Evolutionary conservation across 179 eudicot species (phyloP).

Genomic region (Spinacia oleracea): DNA sequence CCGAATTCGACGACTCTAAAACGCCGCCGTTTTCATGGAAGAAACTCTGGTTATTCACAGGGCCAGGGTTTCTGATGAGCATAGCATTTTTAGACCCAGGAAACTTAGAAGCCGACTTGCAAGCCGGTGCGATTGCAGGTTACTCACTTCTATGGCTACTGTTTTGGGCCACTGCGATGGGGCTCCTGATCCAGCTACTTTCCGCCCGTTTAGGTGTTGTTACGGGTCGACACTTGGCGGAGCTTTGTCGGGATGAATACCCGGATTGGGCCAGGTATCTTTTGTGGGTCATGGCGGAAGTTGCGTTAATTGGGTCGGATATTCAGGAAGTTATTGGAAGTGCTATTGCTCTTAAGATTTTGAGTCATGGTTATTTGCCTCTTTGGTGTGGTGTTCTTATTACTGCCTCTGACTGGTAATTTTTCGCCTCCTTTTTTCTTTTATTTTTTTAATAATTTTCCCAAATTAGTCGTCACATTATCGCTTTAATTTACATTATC

Average conservation of each 20-base stretch:
- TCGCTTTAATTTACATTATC: no score
- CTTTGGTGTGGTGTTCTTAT: constrained; percentile 95
- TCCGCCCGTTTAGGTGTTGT: constrained; percentile 78
- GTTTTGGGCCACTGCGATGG: constrained; percentile 90
- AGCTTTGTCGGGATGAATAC: constrained; percentile 78
- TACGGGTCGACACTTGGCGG: constrained; percentile 61
- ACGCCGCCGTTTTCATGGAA: constrained; percentile 78
- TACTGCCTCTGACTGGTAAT: constrained; percentile 87
- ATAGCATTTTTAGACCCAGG: constrained; percentile 92
- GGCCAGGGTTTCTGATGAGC: constrained; percentile 91
- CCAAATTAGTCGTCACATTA: not conserved
- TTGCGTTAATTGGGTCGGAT: constrained; percentile 89
- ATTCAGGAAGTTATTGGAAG: constrained; percentile 98
- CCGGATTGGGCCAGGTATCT: constrained; percentile 65
- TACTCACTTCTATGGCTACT: constrained; percentile 80
- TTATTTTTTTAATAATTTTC: no score
- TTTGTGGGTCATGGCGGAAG: constrained; percentile 92
- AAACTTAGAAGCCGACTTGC: constrained; percentile 80
- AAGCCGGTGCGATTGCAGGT: constrained; percentile 86
- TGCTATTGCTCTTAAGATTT: constrained; percentile 86
- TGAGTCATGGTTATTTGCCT: constrained; percentile 76
- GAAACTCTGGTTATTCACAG: constrained; percentile 86
- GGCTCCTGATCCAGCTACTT: constrained; percentile 69
- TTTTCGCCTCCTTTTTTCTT: not conserved
- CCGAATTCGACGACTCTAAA: constrained; percentile 21